Percentiles rank a stretch among this genome's conserved stretches.
Evolutionary conservation across 805 yeast species (phyloP).

Genomic region (Barnettozyma pratensis): DNA sequence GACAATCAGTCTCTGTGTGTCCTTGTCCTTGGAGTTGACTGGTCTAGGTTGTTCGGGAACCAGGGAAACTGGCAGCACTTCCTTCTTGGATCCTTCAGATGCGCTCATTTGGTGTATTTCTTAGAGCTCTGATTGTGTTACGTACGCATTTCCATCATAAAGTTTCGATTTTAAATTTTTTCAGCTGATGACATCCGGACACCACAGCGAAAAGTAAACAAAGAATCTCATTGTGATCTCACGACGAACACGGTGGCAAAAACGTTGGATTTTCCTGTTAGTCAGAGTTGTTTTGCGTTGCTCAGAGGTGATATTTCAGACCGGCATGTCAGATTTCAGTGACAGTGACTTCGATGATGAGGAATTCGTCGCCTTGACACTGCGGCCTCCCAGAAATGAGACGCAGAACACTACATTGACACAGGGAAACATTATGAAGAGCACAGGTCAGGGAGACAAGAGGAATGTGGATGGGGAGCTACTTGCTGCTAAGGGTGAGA

Average conservation of each 20-base stretch:
- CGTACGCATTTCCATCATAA: too few species aligned
- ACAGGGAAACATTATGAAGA: not conserved
- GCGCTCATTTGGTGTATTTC: too few species aligned
- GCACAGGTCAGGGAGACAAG: not conserved
- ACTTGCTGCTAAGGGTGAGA: constrained; percentile 70
- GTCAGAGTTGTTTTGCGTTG: too few species aligned
- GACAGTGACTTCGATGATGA: constrained; percentile 40
- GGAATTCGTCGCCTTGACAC: constrained; percentile 43
- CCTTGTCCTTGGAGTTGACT: constrained; percentile 78
- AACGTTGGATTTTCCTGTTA: too few species aligned
- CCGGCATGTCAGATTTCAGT: constrained; percentile 19
- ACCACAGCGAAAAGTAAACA: not conserved
- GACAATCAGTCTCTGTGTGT: constrained; percentile 81
- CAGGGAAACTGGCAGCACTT: constrained; percentile 57
- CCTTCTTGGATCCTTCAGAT: constrained; percentile 2
- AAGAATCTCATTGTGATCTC: not conserved
- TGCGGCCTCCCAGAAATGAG: constrained; percentile 27
- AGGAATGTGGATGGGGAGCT: constrained; percentile 21
- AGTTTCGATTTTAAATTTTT: not conserved
- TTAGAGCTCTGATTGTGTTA: too few species aligned
- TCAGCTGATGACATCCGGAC: constrained; percentile 5
- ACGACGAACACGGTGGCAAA: too few species aligned
- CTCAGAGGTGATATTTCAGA: too few species aligned
- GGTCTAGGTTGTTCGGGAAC: constrained; percentile 86
- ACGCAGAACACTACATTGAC: not conserved